These are phyloP conservation scores for Pulveroboletus frians DNA, from an alignment of 768 basidiomycete species.

Conservation along the genomic window DNA sequence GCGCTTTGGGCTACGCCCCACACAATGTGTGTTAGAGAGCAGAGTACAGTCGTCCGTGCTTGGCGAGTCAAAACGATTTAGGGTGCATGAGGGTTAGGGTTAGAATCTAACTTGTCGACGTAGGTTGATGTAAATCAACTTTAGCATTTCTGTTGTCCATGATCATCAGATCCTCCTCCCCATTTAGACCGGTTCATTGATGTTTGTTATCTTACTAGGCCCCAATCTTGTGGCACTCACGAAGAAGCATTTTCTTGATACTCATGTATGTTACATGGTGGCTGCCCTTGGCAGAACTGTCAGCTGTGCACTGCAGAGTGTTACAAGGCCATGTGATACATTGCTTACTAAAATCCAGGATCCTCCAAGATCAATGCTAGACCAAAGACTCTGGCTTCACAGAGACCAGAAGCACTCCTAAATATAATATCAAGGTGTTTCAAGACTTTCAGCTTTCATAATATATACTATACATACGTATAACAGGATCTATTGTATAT, in stretches of 20 bases:
- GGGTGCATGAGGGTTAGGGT: conserved; percentile 9
- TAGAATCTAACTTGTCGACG: conserved; percentile 7
- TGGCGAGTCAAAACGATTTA: not conserved
- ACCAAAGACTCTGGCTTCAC: conserved; percentile 68
- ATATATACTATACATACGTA: too few relatives aligned
- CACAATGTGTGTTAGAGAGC: not conserved
- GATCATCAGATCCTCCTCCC: too few relatives aligned
- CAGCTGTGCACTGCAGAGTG: conserved; percentile 54
- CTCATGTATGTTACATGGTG: conserved; percentile 56
- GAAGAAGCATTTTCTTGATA: conserved; percentile 10
- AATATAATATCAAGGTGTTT: conserved; percentile 27
- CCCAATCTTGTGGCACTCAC: conserved; percentile 76
- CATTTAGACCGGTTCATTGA: too few relatives aligned
- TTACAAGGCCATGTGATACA: conserved; percentile 56
- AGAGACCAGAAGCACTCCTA: conserved; percentile 55
- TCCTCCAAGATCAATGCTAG: too few relatives aligned
- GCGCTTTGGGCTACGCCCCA: not conserved
- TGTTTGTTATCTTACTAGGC: conserved; percentile 37
- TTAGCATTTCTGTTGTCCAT: too few relatives aligned
- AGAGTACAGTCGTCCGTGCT: not conserved
- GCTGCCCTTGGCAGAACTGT: conserved; percentile 93
- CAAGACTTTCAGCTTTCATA: too few relatives aligned
- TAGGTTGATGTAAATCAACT: too few relatives aligned
- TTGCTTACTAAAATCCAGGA: too few relatives aligned
- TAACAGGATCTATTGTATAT: too few relatives aligned